Evolutionary conservation across 2,329 filamentous ascomycete species (phyloP).

Genomic region (Cryphonectria parasitica): DNA sequence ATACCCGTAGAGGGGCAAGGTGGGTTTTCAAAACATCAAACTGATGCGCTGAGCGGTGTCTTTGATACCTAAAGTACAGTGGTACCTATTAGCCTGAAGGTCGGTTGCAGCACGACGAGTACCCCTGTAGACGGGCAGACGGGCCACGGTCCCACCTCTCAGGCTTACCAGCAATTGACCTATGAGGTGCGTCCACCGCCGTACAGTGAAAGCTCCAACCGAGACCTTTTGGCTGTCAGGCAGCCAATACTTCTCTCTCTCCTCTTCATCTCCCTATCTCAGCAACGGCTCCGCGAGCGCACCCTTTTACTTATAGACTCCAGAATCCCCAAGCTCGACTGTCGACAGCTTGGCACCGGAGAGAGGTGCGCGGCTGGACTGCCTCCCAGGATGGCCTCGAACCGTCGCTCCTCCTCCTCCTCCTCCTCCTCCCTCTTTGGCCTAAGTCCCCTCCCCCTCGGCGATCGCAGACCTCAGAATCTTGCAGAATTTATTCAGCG

Average conservation of each 20-base stretch:
- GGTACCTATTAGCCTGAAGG: not conserved
- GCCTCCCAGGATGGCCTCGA: conserved; percentile 30
- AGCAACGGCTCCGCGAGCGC: not conserved
- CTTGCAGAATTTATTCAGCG: conserved; percentile 79
- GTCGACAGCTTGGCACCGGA: not conserved
- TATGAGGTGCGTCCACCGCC: conserved; percentile 15
- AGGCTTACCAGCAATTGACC: conserved; percentile 16
- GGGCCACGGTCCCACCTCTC: not conserved
- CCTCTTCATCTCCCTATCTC: not conserved
- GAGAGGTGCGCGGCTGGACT: not conserved
- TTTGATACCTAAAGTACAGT: not conserved
- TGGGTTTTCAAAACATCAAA: not conserved
- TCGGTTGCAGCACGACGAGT: not conserved
- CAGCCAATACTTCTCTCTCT: not conserved
- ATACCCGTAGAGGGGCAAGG: not conserved
- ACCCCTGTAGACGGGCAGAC: conserved; percentile 12
- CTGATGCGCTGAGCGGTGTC: not conserved
- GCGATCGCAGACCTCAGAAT: conserved; percentile 59
- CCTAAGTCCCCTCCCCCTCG: conserved; percentile 65
- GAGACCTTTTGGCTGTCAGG: not conserved
- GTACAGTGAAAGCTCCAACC: conserved; percentile 2
- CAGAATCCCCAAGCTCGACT: not conserved
- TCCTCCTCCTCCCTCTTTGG: conserved; percentile 49
- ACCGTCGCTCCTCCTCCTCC: conserved; percentile 40
- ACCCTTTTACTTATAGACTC: not conserved